These are phyloP conservation scores for Chrysopogon serrulatus DNA, from an alignment of 176 grass and related monocot genomes.

Conservation along the genomic window DNA sequence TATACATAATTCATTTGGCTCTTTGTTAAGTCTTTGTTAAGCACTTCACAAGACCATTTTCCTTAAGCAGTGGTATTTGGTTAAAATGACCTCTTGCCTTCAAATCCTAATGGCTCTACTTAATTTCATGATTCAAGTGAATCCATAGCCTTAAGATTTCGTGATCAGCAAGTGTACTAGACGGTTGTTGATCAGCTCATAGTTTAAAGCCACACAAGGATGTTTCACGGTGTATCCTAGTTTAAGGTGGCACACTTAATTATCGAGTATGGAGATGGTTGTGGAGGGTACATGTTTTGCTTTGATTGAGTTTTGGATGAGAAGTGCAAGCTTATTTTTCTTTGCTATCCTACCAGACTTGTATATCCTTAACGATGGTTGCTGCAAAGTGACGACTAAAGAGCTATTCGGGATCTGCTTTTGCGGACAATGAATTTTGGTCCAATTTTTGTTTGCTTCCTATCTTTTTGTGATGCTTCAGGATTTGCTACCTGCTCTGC, in stretches of 20 bases:
- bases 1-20: background rate
- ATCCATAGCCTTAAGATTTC: background rate
- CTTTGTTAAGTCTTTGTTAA: background rate
- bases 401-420: background rate
- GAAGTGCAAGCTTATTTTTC: background rate
- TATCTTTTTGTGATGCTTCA: background rate
- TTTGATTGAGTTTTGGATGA: background rate
- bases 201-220: background rate
- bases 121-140: background rate
- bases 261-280: background rate
- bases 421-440: background rate
- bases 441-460: background rate
- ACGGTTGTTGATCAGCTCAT: background rate
- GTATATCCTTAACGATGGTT: background rate
- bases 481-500: background rate
- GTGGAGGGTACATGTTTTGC: background rate
- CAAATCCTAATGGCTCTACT: background rate
- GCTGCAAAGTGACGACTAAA: background rate
- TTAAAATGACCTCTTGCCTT: background rate
- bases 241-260: background rate
- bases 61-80: background rate
- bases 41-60: background rate
- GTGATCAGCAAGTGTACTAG: too few relatives aligned
- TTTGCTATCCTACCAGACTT: background rate
- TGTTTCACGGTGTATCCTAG: background rate